Percentiles rank a stretch among this genome's conserved stretches.
These are phyloP conservation scores for Asterophora parasitica DNA, from an alignment of 768 basidiomycete genomes.

Conservation along the genomic window DNA sequence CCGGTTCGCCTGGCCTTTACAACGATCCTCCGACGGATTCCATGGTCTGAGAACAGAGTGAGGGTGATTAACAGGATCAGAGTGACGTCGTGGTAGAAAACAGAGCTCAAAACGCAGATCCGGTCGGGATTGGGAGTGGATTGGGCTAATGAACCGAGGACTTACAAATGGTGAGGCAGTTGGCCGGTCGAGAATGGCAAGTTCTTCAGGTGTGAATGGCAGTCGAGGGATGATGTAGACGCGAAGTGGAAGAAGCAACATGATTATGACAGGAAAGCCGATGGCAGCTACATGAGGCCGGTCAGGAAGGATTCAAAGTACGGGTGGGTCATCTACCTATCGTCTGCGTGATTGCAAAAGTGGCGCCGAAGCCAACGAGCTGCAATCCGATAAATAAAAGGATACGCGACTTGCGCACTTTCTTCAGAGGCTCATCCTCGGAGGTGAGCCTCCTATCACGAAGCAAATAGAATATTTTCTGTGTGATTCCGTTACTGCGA, in stretches of 20 bases:
- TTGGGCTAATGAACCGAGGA: conserved; percentile 31
- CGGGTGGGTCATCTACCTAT: conserved; percentile 49
- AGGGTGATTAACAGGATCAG: not conserved
- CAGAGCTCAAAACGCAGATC: not conserved
- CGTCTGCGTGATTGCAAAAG: conserved; percentile 89
- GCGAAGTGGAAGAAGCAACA: conserved; percentile 75
- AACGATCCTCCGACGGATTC: conserved; percentile 30
- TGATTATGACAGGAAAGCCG: conserved; percentile 86
- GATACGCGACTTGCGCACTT: conserved; percentile 72
- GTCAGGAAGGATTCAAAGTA: conserved; percentile 21
- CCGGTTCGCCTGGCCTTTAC: not conserved
- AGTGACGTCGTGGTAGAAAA: not conserved
- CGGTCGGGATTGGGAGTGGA: not conserved
- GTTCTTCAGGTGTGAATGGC: conserved; percentile 72
- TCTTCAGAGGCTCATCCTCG: conserved; percentile 61
- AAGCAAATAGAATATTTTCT: conserved; percentile 74
- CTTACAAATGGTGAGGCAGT: conserved; percentile 84
- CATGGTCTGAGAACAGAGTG: conserved; percentile 24
- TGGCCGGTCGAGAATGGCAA: conserved; percentile 83
- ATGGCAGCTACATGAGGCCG: conserved; percentile 59
- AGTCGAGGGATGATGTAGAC: conserved; percentile 66
- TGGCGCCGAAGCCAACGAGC: conserved; percentile 78
- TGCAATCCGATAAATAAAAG: conserved; percentile 70
- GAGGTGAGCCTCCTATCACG: conserved; percentile 64
- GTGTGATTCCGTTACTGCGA: conserved; percentile 75